phyloP scores from a whole-genome alignment of 1,139 yeast species.

The Scheffersomyces insectosa region DNA sequence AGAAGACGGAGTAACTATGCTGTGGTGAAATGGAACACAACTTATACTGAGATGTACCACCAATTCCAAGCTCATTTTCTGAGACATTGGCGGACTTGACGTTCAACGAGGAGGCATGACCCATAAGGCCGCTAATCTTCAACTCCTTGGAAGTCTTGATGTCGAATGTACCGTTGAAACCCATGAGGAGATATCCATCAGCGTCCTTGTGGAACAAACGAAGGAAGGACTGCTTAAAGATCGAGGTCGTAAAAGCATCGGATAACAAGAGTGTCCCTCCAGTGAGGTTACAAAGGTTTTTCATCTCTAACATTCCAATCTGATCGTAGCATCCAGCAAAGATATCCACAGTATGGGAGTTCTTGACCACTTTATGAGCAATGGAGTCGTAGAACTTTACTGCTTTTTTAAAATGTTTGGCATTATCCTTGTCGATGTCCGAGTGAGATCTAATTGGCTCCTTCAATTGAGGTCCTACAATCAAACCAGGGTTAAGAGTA shows the following conservation, averaged over 20 bases:
- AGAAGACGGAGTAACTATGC: conserved; percentile 83
- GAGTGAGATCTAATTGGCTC: conserved; percentile 98
- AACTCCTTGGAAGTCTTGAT: conserved; percentile 87
- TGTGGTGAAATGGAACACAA: conserved; percentile 82
- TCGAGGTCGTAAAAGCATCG: conserved; percentile 96
- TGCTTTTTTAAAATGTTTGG: conserved; percentile 92
- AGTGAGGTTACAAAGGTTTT: conserved; percentile 79
- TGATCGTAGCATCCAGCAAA: conserved; percentile 99
- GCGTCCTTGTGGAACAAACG: conserved; percentile 85
- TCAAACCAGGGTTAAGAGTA: conserved; percentile 92
- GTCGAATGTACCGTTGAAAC: conserved; percentile 82
- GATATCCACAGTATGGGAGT: conserved; percentile 87
- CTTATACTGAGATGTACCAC: conserved; percentile 87
- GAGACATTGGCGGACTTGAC: conserved; percentile 71
- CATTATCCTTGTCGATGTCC: conserved; percentile 85
- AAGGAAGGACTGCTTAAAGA: conserved; percentile 90
- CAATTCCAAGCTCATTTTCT: conserved; percentile 91
- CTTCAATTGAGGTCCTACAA: conserved; percentile 86
- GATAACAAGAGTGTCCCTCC: conserved; percentile 92
- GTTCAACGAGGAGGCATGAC: conserved; percentile 81
- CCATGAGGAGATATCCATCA: conserved; percentile 82
- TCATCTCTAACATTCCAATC: conserved; percentile 97
- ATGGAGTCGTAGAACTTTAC: conserved; percentile 78
- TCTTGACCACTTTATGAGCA: conserved; percentile 70
- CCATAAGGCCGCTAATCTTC: conserved; percentile 89